A percentile compares a stretch with the other conserved stretches of the same genome.
Conservation (phyloP, 495 filamentous ascomycete species). For the Cairneyella variabilis region DNA sequence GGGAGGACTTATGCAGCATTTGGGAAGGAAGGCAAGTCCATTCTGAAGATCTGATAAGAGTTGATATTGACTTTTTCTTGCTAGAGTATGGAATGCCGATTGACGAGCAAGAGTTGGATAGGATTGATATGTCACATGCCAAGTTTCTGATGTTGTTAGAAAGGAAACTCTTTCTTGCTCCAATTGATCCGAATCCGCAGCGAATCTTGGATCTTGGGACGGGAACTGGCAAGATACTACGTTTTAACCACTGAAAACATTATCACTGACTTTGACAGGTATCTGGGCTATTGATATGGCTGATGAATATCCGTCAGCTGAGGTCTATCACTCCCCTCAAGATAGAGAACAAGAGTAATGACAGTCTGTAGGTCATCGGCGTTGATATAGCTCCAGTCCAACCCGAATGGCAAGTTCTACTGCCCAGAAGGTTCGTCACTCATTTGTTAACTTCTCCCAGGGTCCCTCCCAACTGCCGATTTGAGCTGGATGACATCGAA, state of each 20-base stretch:
- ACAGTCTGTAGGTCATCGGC: slow-evolving; percentile 10
- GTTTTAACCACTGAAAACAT: slow-evolving; percentile 4
- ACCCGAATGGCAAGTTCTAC: slow-evolving; percentile 16
- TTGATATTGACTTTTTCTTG: neutral
- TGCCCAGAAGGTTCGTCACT: neutral
- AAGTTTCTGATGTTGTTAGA: slow-evolving; percentile 23
- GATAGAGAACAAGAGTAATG: neutral
- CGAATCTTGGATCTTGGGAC: slow-evolving; percentile 59
- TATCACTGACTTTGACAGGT: neutral
- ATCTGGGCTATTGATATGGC: slow-evolving; percentile 26
- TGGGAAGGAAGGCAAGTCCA: slow-evolving; percentile 14
- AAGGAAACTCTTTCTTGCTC: slow-evolving; percentile 41
- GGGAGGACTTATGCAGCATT: slow-evolving; percentile 19
- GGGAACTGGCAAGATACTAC: slow-evolving; percentile 53
- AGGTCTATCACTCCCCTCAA: too few species aligned
- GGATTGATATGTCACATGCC: slow-evolving; percentile 21
- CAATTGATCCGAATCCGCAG: slow-evolving; percentile 32
- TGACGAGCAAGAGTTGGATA: slow-evolving; percentile 23
- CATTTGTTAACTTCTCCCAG: slow-evolving; percentile 3
- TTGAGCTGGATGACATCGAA: slow-evolving; percentile 35
- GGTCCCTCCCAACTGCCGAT: slow-evolving; percentile 31
- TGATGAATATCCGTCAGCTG: slow-evolving; percentile 20
- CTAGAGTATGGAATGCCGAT: slow-evolving; percentile 22
- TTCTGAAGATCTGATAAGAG: neutral
- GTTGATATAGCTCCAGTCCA: slow-evolving; percentile 22